Evolutionary conservation across 805 yeast genomes (phyloP).

Genomic region (Ogataea glucozyma): DNA sequence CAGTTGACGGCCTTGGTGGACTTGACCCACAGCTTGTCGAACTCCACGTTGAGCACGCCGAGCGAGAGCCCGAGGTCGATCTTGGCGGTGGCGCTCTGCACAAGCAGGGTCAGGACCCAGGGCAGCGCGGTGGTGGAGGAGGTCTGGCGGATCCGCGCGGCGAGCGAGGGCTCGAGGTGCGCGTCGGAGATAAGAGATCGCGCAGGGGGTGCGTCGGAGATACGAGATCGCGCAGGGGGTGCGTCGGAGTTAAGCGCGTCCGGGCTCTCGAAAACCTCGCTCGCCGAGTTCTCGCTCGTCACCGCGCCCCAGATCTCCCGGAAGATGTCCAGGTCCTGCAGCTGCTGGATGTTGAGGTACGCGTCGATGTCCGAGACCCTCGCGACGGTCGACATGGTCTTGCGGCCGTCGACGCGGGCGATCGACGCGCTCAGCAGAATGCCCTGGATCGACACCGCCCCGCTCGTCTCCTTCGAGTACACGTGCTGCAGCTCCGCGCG

Average conservation of each 20-base stretch:
- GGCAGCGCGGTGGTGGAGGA: slow-evolving; percentile 69
- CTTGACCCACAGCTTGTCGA: slow-evolving; percentile 67
- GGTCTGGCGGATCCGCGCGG: slow-evolving; percentile 54
- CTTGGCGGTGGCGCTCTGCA: slow-evolving; percentile 52
- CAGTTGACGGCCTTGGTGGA: slow-evolving; percentile 66
- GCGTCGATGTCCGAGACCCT: slow-evolving; percentile 56
- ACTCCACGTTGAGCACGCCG: slow-evolving; percentile 57
- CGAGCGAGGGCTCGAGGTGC: too few relatives aligned
- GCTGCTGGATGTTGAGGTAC: slow-evolving; percentile 75
- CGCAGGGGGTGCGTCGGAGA: slow-evolving; percentile 1
- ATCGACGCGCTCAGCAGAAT: slow-evolving; percentile 51
- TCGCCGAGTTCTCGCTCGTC: too few relatives aligned
- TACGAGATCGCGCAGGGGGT: slow-evolving; percentile 14
- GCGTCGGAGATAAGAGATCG: too few relatives aligned
- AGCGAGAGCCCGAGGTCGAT: slow-evolving; percentile 84
- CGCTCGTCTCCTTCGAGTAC: slow-evolving; percentile 87
- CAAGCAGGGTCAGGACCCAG: slow-evolving; percentile 62
- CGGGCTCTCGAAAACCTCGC: too few relatives aligned
- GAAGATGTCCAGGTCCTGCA: slow-evolving; percentile 83
- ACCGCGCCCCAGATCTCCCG: slow-evolving; percentile 85
- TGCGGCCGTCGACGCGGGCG: slow-evolving; percentile 40
- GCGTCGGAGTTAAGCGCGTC: slow-evolving; percentile 34
- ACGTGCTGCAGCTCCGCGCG: slow-evolving; percentile 82
- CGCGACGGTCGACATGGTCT: slow-evolving; percentile 48
- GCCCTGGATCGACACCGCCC: slow-evolving; percentile 54